Base-by-base conservation (phyloP, 2,329 filamentous ascomycete species). In the Colletotrichum endophyticum region DNA sequence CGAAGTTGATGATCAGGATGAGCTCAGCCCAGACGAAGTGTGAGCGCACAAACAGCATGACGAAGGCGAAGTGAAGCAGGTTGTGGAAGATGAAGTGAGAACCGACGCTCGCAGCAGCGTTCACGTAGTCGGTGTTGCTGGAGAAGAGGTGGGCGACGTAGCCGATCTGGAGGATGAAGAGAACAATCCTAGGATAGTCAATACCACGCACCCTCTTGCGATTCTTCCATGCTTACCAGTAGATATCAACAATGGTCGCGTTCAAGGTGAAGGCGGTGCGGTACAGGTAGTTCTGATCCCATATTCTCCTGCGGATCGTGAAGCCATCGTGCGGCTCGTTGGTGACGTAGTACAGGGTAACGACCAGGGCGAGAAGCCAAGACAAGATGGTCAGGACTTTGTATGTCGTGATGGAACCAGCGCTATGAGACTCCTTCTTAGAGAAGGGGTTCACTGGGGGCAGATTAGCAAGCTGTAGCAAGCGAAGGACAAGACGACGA, bases 11-110 rank as follows among this genome's bases (percentile, higher is more conserved):
- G 78, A 96, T 86, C 76, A 98, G 86, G 67, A 98, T 89, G 64
- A 98, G 77, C 87, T 96, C 94, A 12, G 95, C 92, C 85, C 93
- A 92, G 87, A 91, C 90, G 86, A 96, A 97, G 84, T 94, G 90
- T 66, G 89, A 91, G 80, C 93, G 92, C 70, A 95, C 93, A 88
- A 96, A 98, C 77, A 98, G 91, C 88, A 96, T 92, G 80, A 98
- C 91, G 84, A 96, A 98, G 80, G 91, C 92, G 79, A 96, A 94
- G 84, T 95, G 92, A 76, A 98, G 90, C 57, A 98, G 87, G 85
- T 98, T 98, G 89, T 95, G 94, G 80, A 94, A 83, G 83, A 98
- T 95, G 85, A 96, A 98, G 88, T 98, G 95, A 80, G 92, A 91
- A 77, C 95, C 95, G 16, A 98, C 93, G 79, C 94, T 93, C 79